A percentile compares a stretch with the other conserved stretches of the same genome.
Evolutionary conservation across 495 filamentous ascomycete species (phyloP).

Genomic region (Lasiosphaeria hispida): DNA sequence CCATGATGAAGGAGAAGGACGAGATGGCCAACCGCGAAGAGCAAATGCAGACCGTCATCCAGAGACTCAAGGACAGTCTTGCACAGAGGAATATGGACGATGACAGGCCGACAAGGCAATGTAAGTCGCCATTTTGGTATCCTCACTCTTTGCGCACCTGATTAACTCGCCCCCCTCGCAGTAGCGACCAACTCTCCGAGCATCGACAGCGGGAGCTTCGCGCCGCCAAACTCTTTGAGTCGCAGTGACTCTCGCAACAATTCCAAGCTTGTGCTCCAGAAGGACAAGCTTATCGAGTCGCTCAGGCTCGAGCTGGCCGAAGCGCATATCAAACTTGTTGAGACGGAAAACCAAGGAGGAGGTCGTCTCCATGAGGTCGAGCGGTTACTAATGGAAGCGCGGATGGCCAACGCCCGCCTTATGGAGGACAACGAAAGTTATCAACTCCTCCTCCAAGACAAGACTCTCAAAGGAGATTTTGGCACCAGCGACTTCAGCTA

Average conservation of each 20-base stretch:
- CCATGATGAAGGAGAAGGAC: slow-evolving; percentile 87
- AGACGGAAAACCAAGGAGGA: slow-evolving; percentile 88
- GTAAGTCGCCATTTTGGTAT: slow-evolving; percentile 48
- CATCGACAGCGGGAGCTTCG: slow-evolving; percentile 71
- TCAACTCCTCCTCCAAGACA: slow-evolving; percentile 87
- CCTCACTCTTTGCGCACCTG: slow-evolving; percentile 8
- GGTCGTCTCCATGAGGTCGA: slow-evolving; percentile 83
- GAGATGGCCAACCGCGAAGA: slow-evolving; percentile 79
- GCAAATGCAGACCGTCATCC: slow-evolving; percentile 82
- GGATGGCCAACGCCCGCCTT: slow-evolving; percentile 88
- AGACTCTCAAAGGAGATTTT: slow-evolving; percentile 92
- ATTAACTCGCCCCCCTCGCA: slow-evolving; percentile 23
- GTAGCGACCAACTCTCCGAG: slow-evolving; percentile 55
- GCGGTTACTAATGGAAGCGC: slow-evolving; percentile 79
- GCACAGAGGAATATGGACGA: slow-evolving; percentile 70
- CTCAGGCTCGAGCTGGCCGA: slow-evolving; percentile 89
- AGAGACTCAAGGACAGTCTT: slow-evolving; percentile 83
- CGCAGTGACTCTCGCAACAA: slow-evolving; percentile 80
- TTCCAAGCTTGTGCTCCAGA: slow-evolving; percentile 84
- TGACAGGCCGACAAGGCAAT: slow-evolving; percentile 63
- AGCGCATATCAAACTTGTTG: slow-evolving; percentile 90
- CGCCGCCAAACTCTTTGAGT: slow-evolving; percentile 78
- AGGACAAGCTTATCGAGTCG: slow-evolving; percentile 93
- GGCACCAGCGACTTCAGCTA: slow-evolving; percentile 73
- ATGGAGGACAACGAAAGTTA: slow-evolving; percentile 99